Evolutionary conservation across 805 yeast genomes (phyloP), one percentile per base, ranked within the genome.

Genomic region (Wickerhamiella sorbophila): DNA sequence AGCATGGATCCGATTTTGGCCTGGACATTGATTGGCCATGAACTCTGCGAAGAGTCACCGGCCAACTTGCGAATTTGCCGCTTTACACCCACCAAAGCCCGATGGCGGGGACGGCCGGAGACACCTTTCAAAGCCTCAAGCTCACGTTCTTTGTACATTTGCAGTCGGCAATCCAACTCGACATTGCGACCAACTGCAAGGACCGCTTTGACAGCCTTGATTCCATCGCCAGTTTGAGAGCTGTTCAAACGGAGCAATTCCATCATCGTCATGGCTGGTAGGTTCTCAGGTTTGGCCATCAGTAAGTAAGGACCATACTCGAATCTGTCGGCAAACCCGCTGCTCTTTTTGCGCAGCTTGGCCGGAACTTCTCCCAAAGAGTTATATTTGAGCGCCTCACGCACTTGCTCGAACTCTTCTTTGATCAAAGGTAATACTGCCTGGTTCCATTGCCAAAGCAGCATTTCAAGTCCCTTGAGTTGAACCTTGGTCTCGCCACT

Each of bases 1-100:
- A 91, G 65, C 6, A 80, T 70, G 1, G 95, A 80, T 1, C 97
- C 97, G 20, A 91, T 68, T 55, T 79, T 79, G 38, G 91, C 81
- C 17, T 70, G 64, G 15, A 71, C 61, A 1, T 67, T 65, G 40
- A 63, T 64, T 0, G 81, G 77, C 84, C 84, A 77, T 6, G 64
- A 41, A 19, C 22, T 36, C 1, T 33, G 44, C 14, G 36, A 50
- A 27, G 64, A 53, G 43, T 62, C 63, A 35, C 62, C 53, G 32
- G 63, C 20, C 10, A 41, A 24, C 24, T 44, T 27, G 14, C 45
- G 41, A 15, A 42, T 36, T 4, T 21, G 21, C 1, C 37, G 21
- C 16, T 40, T 33, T 16, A 44, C 10, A 18, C 17, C 33, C 17
- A 36, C 31, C 5, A 39, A 27, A 1, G 45, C 43, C 18, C 33